phyloP scores from a whole-genome alignment of 495 filamentous ascomycete species.

The Diplogelasinospora grovesii region DNA sequence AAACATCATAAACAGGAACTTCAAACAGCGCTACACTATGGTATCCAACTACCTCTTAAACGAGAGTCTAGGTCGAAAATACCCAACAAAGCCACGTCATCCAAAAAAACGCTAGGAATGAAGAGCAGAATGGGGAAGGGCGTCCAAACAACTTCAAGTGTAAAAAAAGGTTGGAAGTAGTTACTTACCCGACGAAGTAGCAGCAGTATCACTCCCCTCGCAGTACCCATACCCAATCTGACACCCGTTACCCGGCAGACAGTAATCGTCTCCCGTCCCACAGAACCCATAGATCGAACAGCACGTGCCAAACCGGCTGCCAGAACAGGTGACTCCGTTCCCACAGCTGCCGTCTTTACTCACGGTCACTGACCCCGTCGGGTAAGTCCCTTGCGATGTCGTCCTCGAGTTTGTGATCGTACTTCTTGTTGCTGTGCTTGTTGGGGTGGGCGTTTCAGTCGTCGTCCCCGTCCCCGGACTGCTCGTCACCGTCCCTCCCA shows the following conservation, averaged over 20 bases:
- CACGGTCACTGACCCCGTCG: background rate
- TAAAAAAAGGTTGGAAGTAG: background rate
- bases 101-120: no score
- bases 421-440: background rate
- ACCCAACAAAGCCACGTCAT: no score
- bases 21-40: no score
- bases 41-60: no score
- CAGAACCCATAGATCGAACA: slow-evolving; percentile 36
- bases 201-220: slow-evolving; percentile 1
- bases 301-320: slow-evolving; percentile 33
- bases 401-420: slow-evolving; percentile 5
- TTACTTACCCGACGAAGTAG: slow-evolving; percentile 6
- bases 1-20: no score
- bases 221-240: slow-evolving; percentile 33
- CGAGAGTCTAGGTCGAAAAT: no score
- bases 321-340: slow-evolving; percentile 36
- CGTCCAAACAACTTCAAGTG: background rate
- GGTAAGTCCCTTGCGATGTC: slow-evolving; percentile 5
- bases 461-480: background rate
- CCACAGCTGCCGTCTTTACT: slow-evolving; percentile 35
- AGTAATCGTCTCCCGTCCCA: slow-evolving; percentile 33
- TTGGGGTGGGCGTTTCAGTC: background rate
- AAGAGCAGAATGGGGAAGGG: no score
- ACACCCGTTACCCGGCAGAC: slow-evolving; percentile 26
- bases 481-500: slow-evolving; percentile 2